Evolutionary conservation across 768 basidiomycete genomes (phyloP).

Genomic region (Mycena chlorophos): DNA sequence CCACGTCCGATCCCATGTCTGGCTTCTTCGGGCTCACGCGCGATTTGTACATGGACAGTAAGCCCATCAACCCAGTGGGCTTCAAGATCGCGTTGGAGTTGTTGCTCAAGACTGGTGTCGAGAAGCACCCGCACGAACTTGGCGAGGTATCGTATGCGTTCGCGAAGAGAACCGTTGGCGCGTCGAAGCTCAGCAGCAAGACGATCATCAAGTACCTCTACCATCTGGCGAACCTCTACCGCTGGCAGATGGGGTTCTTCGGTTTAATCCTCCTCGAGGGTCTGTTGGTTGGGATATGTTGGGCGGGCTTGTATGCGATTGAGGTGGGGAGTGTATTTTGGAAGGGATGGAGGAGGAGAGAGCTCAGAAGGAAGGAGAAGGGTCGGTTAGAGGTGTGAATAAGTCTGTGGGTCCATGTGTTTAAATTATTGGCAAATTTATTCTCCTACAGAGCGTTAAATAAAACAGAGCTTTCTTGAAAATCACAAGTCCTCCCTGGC

Average conservation of each 20-base stretch:
- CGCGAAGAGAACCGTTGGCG: conserved; percentile 1
- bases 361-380: neutral
- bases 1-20: conserved; percentile 9
- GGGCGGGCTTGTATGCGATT: neutral
- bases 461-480: no score
- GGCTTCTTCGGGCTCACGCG: conserved; percentile 9
- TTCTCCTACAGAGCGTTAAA: no score
- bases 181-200: conserved; percentile 4
- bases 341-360: neutral
- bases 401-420: no score
- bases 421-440: neutral
- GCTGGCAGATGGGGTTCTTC: neutral
- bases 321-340: neutral
- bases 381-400: neutral
- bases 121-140: neutral
- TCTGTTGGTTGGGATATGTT: neutral
- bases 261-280: neutral
- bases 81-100: conserved; percentile 18
- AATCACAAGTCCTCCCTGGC: no score
- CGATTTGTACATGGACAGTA: neutral
- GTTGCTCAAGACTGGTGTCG: neutral
- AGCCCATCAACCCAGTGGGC: conserved; percentile 4
- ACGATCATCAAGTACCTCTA: neutral
- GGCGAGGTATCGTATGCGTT: conserved; percentile 8
- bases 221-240: neutral